Evolutionary conservation across 2,329 filamentous ascomycete species (phyloP).

Genomic region (Aspergillus sergii): DNA sequence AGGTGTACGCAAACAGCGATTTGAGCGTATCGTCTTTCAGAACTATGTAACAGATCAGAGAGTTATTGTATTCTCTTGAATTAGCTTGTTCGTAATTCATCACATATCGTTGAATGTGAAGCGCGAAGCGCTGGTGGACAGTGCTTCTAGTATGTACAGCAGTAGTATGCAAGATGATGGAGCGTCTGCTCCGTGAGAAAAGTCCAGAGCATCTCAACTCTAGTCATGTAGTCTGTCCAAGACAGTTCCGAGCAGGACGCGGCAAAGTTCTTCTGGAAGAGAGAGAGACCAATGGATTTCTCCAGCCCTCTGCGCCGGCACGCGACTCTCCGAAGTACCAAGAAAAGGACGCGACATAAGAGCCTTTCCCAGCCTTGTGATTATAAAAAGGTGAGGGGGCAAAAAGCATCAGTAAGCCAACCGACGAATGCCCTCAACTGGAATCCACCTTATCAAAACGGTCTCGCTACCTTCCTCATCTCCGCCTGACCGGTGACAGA

Average conservation of each 20-base stretch:
- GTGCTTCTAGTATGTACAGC: not conserved
- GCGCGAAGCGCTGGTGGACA: not conserved
- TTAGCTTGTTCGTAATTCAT: conserved; percentile 4
- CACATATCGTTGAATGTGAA: conserved; percentile 3
- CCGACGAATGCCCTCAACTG: not conserved
- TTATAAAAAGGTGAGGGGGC: not conserved
- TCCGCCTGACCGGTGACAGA: conserved; percentile 75
- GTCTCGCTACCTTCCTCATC: conserved; percentile 89
- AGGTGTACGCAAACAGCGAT: conserved; percentile 22
- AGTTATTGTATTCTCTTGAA: not conserved
- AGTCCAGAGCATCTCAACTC: conserved; percentile 2
- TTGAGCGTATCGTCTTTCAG: not conserved
- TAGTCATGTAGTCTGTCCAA: not conserved
- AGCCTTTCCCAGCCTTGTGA: not conserved
- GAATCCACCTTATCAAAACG: conserved; percentile 62
- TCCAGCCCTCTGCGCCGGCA: not conserved
- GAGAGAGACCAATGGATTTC: not conserved
- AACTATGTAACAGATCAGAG: not conserved
- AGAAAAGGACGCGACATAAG: not conserved
- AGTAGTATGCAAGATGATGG: not conserved
- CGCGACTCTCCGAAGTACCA: not conserved
- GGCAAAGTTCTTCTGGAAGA: not conserved
- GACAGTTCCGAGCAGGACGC: not conserved
- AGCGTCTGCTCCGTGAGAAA: not conserved
- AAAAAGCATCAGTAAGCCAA: not conserved